Percentiles rank a stretch among this genome's conserved stretches.
Conservation (phyloP, 2,329 filamentous ascomycete species). For the Pseudogymnoascus sp. region DNA sequence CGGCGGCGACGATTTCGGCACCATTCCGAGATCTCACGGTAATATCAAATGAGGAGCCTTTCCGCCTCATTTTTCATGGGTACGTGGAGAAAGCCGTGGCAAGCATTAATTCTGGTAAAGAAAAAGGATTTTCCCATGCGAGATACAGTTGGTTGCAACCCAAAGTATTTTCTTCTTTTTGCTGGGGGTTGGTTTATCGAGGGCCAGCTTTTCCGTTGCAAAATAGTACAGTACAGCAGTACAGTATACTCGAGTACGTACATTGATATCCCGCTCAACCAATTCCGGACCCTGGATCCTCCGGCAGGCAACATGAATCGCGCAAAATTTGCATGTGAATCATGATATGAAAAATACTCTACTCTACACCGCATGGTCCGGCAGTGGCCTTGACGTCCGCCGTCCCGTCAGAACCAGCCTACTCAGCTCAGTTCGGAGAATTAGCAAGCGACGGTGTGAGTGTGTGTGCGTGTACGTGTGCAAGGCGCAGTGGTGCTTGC, state of each 20-base stretch:
- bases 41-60: neutral
- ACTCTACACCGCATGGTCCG: neutral
- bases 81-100: neutral
- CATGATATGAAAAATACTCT: slow-evolving; percentile 1
- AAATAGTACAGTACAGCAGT: neutral
- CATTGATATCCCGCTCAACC: neutral
- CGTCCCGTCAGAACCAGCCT: neutral
- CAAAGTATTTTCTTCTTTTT: neutral
- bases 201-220: neutral
- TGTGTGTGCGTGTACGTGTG: neutral
- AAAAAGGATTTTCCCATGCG: neutral
- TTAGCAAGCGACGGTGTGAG: neutral
- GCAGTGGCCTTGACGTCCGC: neutral
- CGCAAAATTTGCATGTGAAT: slow-evolving; percentile 7
- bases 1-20: slow-evolving; percentile 3
- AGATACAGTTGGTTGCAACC: neutral
- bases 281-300: slow-evolving; percentile 3
- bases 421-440: neutral
- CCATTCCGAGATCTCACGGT: neutral
- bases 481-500: neutral
- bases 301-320: neutral
- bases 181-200: neutral
- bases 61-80: neutral
- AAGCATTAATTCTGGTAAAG: slow-evolving; percentile 5
- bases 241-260: neutral